Evolutionary conservation across 73 alveolate species (phyloP), one percentile per base, ranked within the genome.

Genomic region (Blepharisma stoltei): DNA sequence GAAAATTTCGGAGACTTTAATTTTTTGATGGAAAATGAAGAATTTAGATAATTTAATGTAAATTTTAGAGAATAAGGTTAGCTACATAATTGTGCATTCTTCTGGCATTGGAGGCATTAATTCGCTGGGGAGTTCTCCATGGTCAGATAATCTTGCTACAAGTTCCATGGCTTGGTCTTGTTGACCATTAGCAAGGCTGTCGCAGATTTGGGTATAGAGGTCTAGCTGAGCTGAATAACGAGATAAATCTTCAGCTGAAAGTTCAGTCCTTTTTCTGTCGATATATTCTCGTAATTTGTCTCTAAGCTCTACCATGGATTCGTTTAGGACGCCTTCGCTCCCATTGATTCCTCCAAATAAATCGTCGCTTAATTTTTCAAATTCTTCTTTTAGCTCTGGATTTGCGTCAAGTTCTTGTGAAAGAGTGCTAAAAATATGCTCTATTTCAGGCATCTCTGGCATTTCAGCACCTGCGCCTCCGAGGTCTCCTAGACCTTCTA

Each of bases 71-170:
- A 32, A 32, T 32, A 32, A 32, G 41, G 3, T 32, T 32, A 32
- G 41, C 73, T 60, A 60, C 37, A 60, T 25, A 18, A 60, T 38
- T 18, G 23, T 38, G 73, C 73, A 60, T 18, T 60, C 73, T 60
- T 60, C 48, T 14, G 73, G 73, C 37, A 60, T 25, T 1, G 73
- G 73, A 1, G 73, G 73, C 37, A 60, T 14, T 20, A 60, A 25
- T 25, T 60, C 73, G 11, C 18, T 38, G 14, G 73, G 73, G 2
- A 60, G 11, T n/a, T 60, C 73, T 60, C 73, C 73, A 25, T 60
- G 23, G 0, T 60, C 11, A 14, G 73, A 60, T 14, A 60, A 38
- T 60, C 5, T 60, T 20, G 48, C 73, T 9, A 60, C 73, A 25
- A 60, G 73, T 5, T 14, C 37, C 73, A 60, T 60, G 2, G 73